Evolutionary conservation across 345 rosid species (phyloP), one percentile per base, ranked within the genome.

Genomic region (Lumnitzera littorea): DNA sequence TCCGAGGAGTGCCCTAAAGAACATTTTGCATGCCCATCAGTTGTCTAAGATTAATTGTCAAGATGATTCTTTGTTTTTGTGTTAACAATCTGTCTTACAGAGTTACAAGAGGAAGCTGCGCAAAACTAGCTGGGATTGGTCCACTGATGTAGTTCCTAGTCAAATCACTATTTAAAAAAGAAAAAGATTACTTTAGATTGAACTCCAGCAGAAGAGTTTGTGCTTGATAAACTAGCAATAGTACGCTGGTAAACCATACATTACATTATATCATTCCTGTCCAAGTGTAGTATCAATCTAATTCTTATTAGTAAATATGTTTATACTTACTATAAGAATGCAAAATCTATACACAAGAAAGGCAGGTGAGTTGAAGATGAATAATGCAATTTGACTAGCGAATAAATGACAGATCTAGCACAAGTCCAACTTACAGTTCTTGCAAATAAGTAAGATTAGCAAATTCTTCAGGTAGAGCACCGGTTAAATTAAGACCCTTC

Each of bases 111-210:
- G 83, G 79, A 16, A 88, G 82, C 58, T 29, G 70, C 55, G 78
- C 66, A 57, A 94, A 68, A 16, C 70, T 83, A 11, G 65, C 24
- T 14, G 97, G 97, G 46, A 94, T 73, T 20, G 89, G 36, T 68
- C 99, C 99, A 64, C 11, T 82, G 57, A 94, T 56, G 58, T 71
- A 86, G 81, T 90, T 94, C 60, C 86, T 86, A 13, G 70, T 50
- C 48, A 94, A 82, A 70, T 94, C 97, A 11, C 99, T 94, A 84
- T 55, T 20, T 25, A 29, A 20, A 58, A 20, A 24, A 24, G 29
- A 53, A 63, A 27, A 27, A 56, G 36, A 51, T 52, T 50, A 2
- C 49, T n/a, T 62, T 27, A 53, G 51, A n/a, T 24, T 27, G 31
- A 27, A 27, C 31, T 27, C 31, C 31, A 27, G 31, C 31, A 27